Percentiles rank a stretch among this genome's conserved stretches.
Evolutionary conservation across 345 rosid species (phyloP).

Genomic region (Rubroshorea leprosula): DNA sequence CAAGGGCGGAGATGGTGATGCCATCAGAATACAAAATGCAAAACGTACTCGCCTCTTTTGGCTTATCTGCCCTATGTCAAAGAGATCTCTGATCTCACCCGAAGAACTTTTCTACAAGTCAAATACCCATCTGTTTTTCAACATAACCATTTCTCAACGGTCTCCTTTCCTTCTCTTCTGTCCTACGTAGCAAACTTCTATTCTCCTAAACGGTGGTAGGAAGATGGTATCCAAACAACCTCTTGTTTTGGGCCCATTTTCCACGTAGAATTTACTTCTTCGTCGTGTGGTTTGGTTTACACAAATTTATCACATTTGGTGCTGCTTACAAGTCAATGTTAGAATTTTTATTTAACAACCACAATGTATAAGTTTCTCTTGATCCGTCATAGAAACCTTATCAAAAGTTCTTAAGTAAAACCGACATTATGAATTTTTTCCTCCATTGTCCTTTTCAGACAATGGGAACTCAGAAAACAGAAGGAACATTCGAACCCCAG

Average conservation of each 20-base stretch:
- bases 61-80: slow-evolving; percentile 19
- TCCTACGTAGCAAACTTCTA: too few relatives aligned
- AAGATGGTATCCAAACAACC: not conserved
- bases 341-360: not conserved
- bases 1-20: slow-evolving; percentile 2
- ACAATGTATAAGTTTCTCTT: too few relatives aligned
- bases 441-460: too few relatives aligned
- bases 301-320: not conserved
- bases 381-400: too few relatives aligned
- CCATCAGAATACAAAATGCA: not conserved
- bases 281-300: slow-evolving; percentile 1
- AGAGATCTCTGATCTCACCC: not conserved
- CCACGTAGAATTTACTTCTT: not conserved
- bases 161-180: not conserved
- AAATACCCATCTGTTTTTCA: not conserved
- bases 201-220: too few relatives aligned
- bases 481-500: too few relatives aligned
- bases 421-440: too few relatives aligned
- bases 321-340: not conserved
- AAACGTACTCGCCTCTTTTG: slow-evolving; percentile 18
- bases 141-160: slow-evolving; percentile 4
- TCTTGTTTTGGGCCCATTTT: not conserved
- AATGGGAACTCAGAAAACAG: too few relatives aligned
- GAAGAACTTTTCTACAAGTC: not conserved
- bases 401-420: too few relatives aligned